These are phyloP conservation scores for Zasmidium angulare DNA, from an alignment of 2,329 filamentous ascomycete species.

Conservation along the genomic window DNA sequence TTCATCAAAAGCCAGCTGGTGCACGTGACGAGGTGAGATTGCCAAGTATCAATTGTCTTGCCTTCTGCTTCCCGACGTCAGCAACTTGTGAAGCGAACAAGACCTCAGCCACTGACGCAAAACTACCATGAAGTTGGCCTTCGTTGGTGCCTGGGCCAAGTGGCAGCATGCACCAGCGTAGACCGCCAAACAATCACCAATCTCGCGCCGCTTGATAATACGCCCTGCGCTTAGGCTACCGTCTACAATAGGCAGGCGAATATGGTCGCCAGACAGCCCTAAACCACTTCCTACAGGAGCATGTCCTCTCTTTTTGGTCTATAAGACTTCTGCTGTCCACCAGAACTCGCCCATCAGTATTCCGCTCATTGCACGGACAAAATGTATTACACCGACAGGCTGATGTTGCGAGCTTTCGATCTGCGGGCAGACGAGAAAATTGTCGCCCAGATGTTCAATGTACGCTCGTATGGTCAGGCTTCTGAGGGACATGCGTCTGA, in stretches of 20 bases:
- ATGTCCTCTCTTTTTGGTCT: no score
- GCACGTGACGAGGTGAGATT: not conserved
- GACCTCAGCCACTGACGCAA: no score
- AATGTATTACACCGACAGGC: slow-evolving; percentile 2
- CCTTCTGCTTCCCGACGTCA: not conserved
- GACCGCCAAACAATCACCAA: no score
- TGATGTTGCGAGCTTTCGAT: not conserved
- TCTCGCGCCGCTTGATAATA: not conserved
- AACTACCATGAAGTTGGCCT: no score
- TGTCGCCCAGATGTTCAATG: not conserved
- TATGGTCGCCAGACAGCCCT: not conserved
- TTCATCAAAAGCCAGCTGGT: no score
- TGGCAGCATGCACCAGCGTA: no score
- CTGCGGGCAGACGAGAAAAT: not conserved
- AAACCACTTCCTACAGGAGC: no score
- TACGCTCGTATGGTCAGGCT: not conserved
- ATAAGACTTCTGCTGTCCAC: no score
- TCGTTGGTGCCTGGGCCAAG: no score
- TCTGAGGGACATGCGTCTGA: not conserved
- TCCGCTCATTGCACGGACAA: not conserved
- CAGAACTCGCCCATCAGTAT: no score
- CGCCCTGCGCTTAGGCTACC: not conserved
- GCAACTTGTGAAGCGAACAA: not conserved
- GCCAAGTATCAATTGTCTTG: not conserved
- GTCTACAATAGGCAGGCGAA: not conserved